Evolutionary conservation across 148 eudicot species (phyloP).

Genomic region (Gaultheria prostrata): DNA sequence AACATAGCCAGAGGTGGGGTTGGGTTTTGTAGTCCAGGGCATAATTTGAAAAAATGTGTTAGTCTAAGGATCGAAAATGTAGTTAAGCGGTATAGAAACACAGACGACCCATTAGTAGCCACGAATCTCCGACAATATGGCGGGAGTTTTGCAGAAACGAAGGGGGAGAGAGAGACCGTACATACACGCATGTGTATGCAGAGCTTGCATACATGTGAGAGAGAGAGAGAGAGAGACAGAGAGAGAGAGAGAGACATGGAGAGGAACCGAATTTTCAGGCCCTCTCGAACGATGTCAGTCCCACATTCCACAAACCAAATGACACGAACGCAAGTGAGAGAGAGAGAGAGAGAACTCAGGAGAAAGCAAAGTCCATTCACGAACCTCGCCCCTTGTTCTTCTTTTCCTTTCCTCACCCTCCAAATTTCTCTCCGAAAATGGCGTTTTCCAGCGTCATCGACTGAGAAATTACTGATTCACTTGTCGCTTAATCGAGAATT

Average conservation of each 20-base stretch:
- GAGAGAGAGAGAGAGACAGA: conserved; percentile 15
- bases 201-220: too few species aligned
- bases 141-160: conserved; percentile 9
- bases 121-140: conserved; percentile 16
- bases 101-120: neutral
- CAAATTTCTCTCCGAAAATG: neutral
- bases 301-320: conserved; percentile 31
- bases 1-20: too few species aligned
- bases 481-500: neutral
- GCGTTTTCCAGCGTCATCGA: neutral
- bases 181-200: too few species aligned
- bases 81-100: neutral
- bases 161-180: neutral
- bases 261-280: conserved; percentile 38
- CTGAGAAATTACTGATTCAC: neutral
- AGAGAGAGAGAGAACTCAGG: conserved; percentile 10
- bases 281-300: conserved; percentile 27
- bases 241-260: conserved; percentile 13
- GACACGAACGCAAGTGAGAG: conserved; percentile 18
- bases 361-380: conserved; percentile 8
- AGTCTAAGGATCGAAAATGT: neutral
- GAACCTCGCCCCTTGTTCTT: neutral
- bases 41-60: neutral
- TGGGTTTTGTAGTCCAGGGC: neutral
- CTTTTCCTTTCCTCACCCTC: neutral